Percentiles rank a stretch among this genome's conserved stretches.
These are phyloP conservation scores for Botryotinia convoluta DNA, from an alignment of 2,329 filamentous ascomycete species.

Conservation along the genomic window DNA sequence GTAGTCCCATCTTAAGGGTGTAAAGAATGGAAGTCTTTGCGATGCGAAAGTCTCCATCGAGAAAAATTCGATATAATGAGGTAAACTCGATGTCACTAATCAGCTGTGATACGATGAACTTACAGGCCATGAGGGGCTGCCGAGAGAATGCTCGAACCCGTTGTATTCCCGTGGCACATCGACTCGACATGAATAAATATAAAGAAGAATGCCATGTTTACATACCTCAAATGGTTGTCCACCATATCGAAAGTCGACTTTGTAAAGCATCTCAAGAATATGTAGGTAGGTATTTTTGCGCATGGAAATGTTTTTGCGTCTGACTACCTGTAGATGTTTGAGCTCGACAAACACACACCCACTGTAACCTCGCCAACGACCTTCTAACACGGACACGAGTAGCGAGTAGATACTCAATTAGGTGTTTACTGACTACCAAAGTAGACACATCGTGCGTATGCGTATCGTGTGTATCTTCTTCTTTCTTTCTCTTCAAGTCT, in stretches of 20 bases:
- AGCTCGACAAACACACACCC: neutral
- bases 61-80: neutral
- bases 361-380: neutral
- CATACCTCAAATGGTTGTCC: neutral
- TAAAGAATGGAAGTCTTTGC: neutral
- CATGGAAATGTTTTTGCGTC: neutral
- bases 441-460: neutral
- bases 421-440: neutral
- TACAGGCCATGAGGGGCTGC: neutral
- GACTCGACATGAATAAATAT: neutral
- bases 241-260: neutral
- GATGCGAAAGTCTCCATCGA: neutral
- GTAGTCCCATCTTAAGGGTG: neutral
- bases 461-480: neutral
- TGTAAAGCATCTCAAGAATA: neutral
- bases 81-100: neutral
- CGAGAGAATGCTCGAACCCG: neutral
- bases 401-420: neutral
- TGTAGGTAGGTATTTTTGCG: neutral
- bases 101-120: neutral
- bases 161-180: neutral
- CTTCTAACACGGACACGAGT: neutral
- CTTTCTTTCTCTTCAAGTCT: neutral
- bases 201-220: neutral
- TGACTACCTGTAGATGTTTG: neutral